These are phyloP conservation scores for Trichomonas vaginalis DNA, from an alignment of 208 protist genomes.

Conservation along the genomic window DNA sequence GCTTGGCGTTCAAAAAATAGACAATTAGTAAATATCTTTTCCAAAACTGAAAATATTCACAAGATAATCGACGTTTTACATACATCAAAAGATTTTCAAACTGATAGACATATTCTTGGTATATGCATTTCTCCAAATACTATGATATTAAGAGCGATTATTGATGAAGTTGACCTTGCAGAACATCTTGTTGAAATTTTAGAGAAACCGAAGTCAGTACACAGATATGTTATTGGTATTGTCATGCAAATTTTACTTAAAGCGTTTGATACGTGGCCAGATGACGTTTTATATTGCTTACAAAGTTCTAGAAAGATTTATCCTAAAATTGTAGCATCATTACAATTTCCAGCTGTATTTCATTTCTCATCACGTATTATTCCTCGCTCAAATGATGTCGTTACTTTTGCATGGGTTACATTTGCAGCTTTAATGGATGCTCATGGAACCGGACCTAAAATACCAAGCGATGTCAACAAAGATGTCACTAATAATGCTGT, in stretches of 20 bases:
- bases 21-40: background rate
- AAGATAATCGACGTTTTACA: background rate
- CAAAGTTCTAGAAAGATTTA: background rate
- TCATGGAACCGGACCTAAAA: background rate
- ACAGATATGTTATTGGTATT: background rate
- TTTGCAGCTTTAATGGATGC: background rate
- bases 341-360: background rate
- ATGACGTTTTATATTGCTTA: background rate
- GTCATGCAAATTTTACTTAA: background rate
- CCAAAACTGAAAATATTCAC: background rate
- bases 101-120: background rate
- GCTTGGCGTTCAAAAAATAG: background rate
- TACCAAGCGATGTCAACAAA: background rate
- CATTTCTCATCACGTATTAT: background rate
- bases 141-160: background rate
- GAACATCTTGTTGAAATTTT: background rate
- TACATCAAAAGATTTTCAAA: background rate
- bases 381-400: background rate
- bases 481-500: background rate
- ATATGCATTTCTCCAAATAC: background rate
- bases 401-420: background rate
- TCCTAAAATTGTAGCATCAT: background rate
- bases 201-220: background rate
- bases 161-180: background rate
- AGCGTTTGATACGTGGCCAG: background rate